Percentiles rank a stretch among this genome's conserved stretches.
These are phyloP conservation scores for Boletus huronensis DNA, from an alignment of 768 basidiomycete species.

Conservation along the genomic window DNA sequence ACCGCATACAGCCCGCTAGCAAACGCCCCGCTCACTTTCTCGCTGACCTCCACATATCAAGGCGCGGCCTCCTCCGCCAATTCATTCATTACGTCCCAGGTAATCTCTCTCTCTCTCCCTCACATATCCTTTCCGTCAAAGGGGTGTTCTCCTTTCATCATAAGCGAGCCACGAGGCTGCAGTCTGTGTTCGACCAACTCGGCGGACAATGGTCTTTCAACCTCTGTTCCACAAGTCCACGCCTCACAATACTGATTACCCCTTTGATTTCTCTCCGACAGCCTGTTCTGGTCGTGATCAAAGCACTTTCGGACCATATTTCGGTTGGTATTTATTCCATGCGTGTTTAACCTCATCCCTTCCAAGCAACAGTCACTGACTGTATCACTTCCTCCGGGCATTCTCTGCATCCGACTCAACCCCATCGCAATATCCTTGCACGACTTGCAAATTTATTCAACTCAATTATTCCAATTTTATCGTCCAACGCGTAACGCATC, in stretches of 20 bases:
- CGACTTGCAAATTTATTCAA: conserved; percentile 13
- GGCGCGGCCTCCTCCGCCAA: conserved; percentile 72
- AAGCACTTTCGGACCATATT: conserved; percentile 20
- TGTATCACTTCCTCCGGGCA: conserved; percentile 1
- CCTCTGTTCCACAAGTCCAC: conserved; percentile 23
- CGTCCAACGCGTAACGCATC: conserved; percentile 24
- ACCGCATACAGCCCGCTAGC: background rate
- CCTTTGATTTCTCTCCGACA: conserved; percentile 16
- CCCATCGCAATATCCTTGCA: conserved; percentile 9
- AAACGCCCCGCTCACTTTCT: background rate
- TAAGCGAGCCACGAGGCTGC: conserved; percentile 27
- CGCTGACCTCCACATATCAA: conserved; percentile 27
- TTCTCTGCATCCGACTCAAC: conserved; percentile 2
- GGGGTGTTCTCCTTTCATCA: background rate
- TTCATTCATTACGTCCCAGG: conserved; percentile 59
- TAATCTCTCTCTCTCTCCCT: conserved; percentile 30
- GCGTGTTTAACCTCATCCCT: conserved; percentile 14
- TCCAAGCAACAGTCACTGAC: conserved; percentile 14
- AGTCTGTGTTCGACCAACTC: conserved; percentile 14
- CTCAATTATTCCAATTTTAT: background rate
- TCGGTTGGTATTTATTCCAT: conserved; percentile 30
- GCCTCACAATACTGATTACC: conserved; percentile 19
- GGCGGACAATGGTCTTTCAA: conserved; percentile 27
- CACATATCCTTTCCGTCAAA: conserved; percentile 6
- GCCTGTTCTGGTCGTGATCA: conserved; percentile 25